A percentile compares a stretch with the other conserved stretches of the same genome.
phyloP scores from a whole-genome alignment of 2,329 filamentous ascomycete species.

The Beauveria varroae region DNA sequence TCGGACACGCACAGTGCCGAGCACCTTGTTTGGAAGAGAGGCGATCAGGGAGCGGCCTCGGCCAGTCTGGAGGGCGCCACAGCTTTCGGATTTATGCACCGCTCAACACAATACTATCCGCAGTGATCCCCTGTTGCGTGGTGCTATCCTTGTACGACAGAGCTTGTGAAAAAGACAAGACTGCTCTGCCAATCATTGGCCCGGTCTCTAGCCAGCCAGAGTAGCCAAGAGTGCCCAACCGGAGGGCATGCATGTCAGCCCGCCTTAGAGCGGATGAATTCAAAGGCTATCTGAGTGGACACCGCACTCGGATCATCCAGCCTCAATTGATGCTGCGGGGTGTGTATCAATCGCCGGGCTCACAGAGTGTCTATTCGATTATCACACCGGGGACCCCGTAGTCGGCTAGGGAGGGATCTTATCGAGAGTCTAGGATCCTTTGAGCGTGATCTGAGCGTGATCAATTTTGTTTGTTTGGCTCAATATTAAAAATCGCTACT shows the following conservation, averaged over 20 bases:
- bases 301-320: not conserved
- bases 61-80: not conserved
- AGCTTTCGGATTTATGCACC: not conserved
- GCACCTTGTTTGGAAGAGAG: not conserved
- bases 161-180: too few species aligned
- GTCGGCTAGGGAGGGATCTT: not conserved
- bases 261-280: not conserved
- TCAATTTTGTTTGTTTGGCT: not conserved
- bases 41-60: not conserved
- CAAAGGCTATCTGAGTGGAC: not conserved
- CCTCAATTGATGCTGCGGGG: not conserved
- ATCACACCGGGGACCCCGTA: not conserved
- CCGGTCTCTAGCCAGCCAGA: not conserved
- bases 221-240: not conserved
- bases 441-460: not conserved
- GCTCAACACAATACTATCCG: not conserved
- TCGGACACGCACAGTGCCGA: not conserved
- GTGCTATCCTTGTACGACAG: too few species aligned
- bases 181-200: not conserved
- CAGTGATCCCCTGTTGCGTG: not conserved
- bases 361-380: not conserved
- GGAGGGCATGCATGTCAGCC: not conserved
- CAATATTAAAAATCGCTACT: not conserved
- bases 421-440: too few species aligned
- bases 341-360: not conserved